Conservation (phyloP, 2,329 filamentous ascomycete genomes). For the Fusarium continuum region DNA sequence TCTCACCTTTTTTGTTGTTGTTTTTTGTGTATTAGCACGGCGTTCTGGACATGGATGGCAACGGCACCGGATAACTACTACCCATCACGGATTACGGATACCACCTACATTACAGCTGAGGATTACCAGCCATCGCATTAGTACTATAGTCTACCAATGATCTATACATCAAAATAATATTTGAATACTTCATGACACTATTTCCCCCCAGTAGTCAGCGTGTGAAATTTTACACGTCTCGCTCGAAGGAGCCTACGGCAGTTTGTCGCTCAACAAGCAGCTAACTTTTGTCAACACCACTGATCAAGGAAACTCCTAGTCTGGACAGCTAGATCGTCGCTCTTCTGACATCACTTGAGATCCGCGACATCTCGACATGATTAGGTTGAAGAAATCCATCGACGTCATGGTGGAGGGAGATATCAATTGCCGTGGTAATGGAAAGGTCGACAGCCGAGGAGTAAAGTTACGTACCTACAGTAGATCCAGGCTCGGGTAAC, state of each 20-base stretch:
- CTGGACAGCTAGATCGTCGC: slow-evolving; percentile 2
- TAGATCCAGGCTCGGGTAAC: background rate
- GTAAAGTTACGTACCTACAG: background rate
- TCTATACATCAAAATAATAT: slow-evolving; percentile 11
- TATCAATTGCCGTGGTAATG: slow-evolving; percentile 15
- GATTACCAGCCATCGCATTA: slow-evolving; percentile 28
- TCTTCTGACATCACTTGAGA: slow-evolving; percentile 21
- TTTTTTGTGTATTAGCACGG: slow-evolving; percentile 30
- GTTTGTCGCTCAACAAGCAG: background rate
- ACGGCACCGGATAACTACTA: slow-evolving; percentile 17
- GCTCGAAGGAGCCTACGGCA: background rate
- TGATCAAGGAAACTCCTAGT: background rate
- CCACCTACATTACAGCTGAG: slow-evolving; percentile 23
- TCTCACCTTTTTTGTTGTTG: slow-evolving; percentile 7
- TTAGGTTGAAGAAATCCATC: background rate
- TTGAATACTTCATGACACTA: background rate
- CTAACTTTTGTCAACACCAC: background rate
- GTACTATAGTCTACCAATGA: slow-evolving; percentile 21
- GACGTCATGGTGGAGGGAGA: slow-evolving; percentile 24
- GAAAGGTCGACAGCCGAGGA: slow-evolving; percentile 13
- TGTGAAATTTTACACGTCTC: background rate
- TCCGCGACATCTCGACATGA: slow-evolving; percentile 5
- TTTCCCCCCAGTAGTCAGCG: slow-evolving; percentile 1
- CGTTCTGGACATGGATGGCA: slow-evolving; percentile 25
- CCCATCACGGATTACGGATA: slow-evolving; percentile 31